Conservation (phyloP, 2,329 filamentous ascomycete genomes). For the Tolypocladium album region DNA sequence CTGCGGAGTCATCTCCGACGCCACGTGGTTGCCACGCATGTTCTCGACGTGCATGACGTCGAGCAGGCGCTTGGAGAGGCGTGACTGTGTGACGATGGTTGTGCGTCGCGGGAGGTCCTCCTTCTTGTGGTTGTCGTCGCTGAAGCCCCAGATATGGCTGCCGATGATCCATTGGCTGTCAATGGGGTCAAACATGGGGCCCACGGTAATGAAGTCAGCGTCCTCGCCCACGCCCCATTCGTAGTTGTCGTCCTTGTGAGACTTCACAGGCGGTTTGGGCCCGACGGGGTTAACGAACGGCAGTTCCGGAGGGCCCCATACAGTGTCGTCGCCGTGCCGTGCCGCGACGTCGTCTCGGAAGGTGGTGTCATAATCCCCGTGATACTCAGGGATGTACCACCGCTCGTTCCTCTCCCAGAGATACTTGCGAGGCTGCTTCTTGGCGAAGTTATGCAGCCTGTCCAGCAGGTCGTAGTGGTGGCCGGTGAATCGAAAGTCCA, state of each 20-base stretch:
- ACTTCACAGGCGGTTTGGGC: constrained; percentile 48
- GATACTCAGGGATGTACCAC: constrained; percentile 59
- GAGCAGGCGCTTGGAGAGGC: constrained; percentile 60
- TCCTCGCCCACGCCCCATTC: constrained; percentile 69
- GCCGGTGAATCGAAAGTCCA: constrained; percentile 68
- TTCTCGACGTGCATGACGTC: constrained; percentile 73
- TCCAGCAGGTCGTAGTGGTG: constrained; percentile 74
- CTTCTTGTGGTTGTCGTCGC: constrained; percentile 33
- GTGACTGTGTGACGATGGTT: constrained; percentile 69
- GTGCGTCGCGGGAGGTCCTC: constrained; percentile 57
- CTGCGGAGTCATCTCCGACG: constrained; percentile 70
- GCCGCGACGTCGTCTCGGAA: constrained; percentile 55
- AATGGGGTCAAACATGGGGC: constrained; percentile 68
- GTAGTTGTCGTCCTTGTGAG: constrained; percentile 54
- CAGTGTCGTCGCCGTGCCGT: constrained; percentile 36
- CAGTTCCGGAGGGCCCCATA: constrained; percentile 57
- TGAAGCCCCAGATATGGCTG: constrained; percentile 58
- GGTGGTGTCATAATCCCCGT: constrained; percentile 55
- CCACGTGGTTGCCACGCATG: constrained; percentile 61
- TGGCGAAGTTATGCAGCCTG: constrained; percentile 51
- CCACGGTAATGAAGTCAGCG: constrained; percentile 62
- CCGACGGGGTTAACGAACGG: constrained; percentile 52
- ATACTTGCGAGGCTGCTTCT: constrained; percentile 58
- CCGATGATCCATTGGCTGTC: constrained; percentile 64
- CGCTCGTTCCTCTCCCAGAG: constrained; percentile 65